These are phyloP conservation scores for Aureobasidium zeae DNA, from an alignment of 2,329 filamentous ascomycete species.

Conservation along the genomic window DNA sequence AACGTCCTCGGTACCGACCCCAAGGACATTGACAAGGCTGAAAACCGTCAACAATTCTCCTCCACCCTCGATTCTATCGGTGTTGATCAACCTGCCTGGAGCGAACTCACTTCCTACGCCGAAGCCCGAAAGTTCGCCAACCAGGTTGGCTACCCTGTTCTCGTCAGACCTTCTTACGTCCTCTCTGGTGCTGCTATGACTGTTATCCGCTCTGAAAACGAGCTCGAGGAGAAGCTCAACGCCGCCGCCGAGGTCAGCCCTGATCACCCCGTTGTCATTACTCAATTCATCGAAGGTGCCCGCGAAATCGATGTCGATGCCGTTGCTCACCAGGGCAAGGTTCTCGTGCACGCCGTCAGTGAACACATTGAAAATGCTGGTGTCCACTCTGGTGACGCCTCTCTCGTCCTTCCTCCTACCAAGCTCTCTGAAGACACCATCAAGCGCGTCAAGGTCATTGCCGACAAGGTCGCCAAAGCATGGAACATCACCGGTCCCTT, in stretches of 20 bases:
- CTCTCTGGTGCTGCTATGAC: constrained; percentile 98
- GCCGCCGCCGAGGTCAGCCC: constrained; percentile 85
- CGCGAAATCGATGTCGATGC: constrained; percentile 95
- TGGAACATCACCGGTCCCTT: constrained; percentile 97
- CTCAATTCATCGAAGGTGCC: constrained; percentile 94
- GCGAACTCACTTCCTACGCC: constrained; percentile 81
- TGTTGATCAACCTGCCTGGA: constrained; percentile 95
- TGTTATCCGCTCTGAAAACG: constrained; percentile 77
- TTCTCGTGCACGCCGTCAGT: constrained; percentile 83
- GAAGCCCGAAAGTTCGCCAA: constrained; percentile 83
- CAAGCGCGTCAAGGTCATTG: constrained; percentile 87
- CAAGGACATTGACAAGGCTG: constrained; percentile 91
- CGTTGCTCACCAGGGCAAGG: constrained; percentile 75
- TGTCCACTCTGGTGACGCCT: constrained; percentile 96
- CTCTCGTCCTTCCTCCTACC: constrained; percentile 78
- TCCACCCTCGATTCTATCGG: constrained; percentile 94
- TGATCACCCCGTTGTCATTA: constrained; percentile 96
- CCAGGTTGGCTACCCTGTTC: constrained; percentile 81
- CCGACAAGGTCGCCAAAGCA: constrained; percentile 89
- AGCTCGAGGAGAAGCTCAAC: constrained; percentile 89
- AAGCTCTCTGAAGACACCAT: constrained; percentile 69
- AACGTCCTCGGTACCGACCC: constrained; percentile 90
- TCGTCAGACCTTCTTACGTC: constrained; percentile 91
- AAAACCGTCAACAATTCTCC: constrained; percentile 97
- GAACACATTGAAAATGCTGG: constrained; percentile 96